Conservation (phyloP, 345 rosid species). For the Ceriops decandra region DNA sequence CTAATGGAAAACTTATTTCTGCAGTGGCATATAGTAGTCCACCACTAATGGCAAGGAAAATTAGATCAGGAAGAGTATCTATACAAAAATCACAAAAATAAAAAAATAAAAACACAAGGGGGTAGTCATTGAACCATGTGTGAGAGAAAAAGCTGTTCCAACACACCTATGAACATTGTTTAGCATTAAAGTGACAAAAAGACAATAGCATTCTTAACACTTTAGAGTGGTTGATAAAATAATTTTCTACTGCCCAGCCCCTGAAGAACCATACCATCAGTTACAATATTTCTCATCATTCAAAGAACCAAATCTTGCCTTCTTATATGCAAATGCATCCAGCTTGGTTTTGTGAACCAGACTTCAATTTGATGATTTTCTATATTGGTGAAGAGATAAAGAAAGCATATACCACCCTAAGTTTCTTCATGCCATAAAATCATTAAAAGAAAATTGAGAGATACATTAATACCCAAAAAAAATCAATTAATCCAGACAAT, state of each 20-base stretch:
- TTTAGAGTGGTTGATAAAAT: no score
- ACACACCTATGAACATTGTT: not conserved
- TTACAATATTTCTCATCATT: not conserved
- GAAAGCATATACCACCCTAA: no score
- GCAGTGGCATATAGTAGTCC: not conserved
- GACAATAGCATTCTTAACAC: no score
- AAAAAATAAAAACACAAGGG: not conserved
- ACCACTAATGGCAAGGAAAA: not conserved
- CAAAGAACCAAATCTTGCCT: not conserved
- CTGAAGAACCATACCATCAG: not conserved
- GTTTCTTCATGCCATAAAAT: not conserved
- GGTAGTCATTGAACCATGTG: no score
- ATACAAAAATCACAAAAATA: not conserved
- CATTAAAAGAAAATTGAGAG: not conserved
- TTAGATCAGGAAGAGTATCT: not conserved
- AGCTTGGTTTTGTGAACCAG: not conserved
- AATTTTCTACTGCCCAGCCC: no score
- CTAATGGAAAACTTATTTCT: not conserved
- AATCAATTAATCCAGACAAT: not conserved
- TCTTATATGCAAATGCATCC: not conserved
- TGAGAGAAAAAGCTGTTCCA: no score
- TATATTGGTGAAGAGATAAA: no score
- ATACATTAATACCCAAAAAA: not conserved
- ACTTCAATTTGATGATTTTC: no score
- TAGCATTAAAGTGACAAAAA: not conserved